Base-by-base conservation (phyloP, 192 early-diverging fungal genomes). In the Funneliformis mosseae region DNA sequence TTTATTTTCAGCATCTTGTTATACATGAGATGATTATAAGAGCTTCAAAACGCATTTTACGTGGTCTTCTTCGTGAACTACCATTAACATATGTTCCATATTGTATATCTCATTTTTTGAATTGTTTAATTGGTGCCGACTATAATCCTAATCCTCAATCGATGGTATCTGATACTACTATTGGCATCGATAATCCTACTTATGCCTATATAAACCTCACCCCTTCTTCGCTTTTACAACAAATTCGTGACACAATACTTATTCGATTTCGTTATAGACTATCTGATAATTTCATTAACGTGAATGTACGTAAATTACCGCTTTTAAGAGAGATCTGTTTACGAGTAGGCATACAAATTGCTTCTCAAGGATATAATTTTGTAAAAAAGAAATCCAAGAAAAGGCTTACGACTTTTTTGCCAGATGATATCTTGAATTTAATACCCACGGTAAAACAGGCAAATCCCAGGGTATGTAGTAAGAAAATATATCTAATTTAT, bases 11-110 rank as follows among this genome's bases (percentile, higher is more conserved):
- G 80, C 87, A 91, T 5, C 84, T 97, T 45, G 89, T 94, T 38
- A 74, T 93, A 28, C 91, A 94, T 80, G 97, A 98, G 86, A 97
- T 99, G 94, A 84, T 96, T 39, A 83, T 92, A 28, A 95, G 98
- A 67, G 93, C 92, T 0, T 84, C 86, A 81, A 99, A 99, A 89
- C 91, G 92, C 69, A 87, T 99, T 64, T 81, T 98, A 39, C 92
- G 97, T 59, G 84, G 86, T 38, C 78, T 93, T 50, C 81, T 98
- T 60, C 84, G 85, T 8, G 81, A 81, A 1, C 81, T 89, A 1
- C 88, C 94, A n/a, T 76, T 91, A 9, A 84, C 89, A 27, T 82
- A 91, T 61, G 83, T 92, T 50, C 77, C 89, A 27, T 87, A 91
- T 59, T 89, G 87, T 72, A 88, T 98, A 69, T 89, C 97, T 9